phyloP scores from a whole-genome alignment of 345 rosid species.

The Mercurialis annua region DNA sequence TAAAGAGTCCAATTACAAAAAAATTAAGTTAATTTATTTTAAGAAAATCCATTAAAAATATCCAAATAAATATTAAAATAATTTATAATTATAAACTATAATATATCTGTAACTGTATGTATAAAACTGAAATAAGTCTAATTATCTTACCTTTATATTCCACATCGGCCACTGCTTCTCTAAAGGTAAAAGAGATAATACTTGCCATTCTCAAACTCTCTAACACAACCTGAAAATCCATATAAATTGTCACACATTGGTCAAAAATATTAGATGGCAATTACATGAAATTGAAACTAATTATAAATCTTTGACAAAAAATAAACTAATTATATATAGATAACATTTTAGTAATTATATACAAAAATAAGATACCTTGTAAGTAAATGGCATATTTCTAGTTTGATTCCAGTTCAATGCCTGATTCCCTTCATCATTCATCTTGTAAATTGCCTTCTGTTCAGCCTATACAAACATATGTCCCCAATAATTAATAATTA shows the following conservation, averaged over 20 bases:
- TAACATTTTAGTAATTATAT: no score
- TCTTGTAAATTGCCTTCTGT: slow-evolving; percentile 39
- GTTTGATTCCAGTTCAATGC: slow-evolving; percentile 56
- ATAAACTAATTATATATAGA: no score
- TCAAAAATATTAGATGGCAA: not conserved
- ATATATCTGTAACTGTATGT: no score
- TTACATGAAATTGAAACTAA: not conserved
- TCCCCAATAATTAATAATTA: slow-evolving; percentile 9
- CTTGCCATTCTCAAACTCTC: slow-evolving; percentile 77
- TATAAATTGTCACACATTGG: slow-evolving; percentile 6
- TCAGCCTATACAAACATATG: slow-evolving; percentile 39
- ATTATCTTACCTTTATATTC: slow-evolving; percentile 74
- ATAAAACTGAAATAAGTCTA: no score
- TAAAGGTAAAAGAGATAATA: slow-evolving; percentile 70
- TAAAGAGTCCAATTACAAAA: no score
- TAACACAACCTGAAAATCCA: slow-evolving; percentile 44
- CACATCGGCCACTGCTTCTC: slow-evolving; percentile 72
- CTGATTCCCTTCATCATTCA: slow-evolving; percentile 30
- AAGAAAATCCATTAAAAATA: no score
- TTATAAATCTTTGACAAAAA: no score
- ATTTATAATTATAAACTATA: no score
- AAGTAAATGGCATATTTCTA: slow-evolving; percentile 52
- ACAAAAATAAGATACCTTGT: slow-evolving; percentile 33
- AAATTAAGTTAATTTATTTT: no score
- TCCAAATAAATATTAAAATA: no score